Percentiles rank a stretch among this genome's conserved stretches.
Evolutionary conservation across 2,329 filamentous ascomycete species (phyloP).

Genomic region (Elsinoe arachidis): DNA sequence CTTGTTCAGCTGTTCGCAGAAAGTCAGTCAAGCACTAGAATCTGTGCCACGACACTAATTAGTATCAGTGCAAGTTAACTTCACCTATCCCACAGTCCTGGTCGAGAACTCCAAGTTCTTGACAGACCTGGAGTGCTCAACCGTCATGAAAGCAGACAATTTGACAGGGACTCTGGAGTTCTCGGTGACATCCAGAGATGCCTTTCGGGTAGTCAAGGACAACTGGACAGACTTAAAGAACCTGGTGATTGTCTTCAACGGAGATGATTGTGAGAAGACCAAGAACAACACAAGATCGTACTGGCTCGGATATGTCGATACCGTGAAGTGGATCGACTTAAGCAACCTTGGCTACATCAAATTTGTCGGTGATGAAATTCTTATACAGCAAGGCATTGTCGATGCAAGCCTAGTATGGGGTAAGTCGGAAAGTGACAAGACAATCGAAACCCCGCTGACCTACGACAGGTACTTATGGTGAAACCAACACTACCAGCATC

Average conservation of each 20-base stretch:
- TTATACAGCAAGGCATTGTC: constrained; percentile 1
- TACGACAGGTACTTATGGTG: background rate
- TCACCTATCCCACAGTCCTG: constrained; percentile 4
- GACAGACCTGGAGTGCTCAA: background rate
- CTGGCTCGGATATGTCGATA: background rate
- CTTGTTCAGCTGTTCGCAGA: background rate
- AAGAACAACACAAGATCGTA: background rate
- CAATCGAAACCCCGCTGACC: background rate
- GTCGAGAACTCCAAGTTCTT: background rate
- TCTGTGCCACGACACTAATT: background rate
- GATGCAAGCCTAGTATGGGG: constrained; percentile 7
- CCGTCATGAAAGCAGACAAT: background rate
- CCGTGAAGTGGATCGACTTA: background rate
- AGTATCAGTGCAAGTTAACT: background rate
- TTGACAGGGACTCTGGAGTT: background rate
- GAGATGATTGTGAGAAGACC: background rate
- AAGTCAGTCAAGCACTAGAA: background rate
- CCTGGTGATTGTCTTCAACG: constrained; percentile 6
- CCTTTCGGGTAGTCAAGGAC: background rate
- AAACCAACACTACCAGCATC: background rate
- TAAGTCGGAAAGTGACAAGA: background rate
- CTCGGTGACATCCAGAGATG: background rate
- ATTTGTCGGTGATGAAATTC: constrained; percentile 8
- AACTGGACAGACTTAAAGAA: background rate
- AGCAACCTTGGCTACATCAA: background rate